A percentile compares a stretch with the other conserved stretches of the same genome.
Evolutionary conservation across 148 eudicot species (phyloP).

Genomic region (Rheum nobile): DNA sequence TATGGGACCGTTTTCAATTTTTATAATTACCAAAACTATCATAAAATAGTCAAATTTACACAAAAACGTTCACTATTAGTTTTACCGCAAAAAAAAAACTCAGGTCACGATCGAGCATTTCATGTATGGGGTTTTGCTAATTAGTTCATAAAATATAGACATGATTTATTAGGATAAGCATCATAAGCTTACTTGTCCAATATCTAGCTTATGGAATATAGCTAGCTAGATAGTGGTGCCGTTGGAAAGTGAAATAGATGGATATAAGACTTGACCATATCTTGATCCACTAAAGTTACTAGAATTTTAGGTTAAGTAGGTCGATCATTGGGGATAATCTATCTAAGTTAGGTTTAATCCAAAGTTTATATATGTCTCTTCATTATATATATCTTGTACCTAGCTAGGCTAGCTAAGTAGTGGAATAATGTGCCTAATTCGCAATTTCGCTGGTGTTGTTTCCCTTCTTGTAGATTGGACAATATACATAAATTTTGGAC

Average conservation of each 20-base stretch:
- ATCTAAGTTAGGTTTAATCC: neutral
- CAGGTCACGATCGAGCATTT: no score
- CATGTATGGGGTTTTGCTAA: no score
- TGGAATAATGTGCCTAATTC: neutral
- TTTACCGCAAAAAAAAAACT: no score
- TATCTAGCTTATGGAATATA: neutral
- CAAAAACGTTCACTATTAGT: neutral
- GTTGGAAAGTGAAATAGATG: constrained; percentile 1
- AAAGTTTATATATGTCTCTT: no score
- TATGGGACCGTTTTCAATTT: neutral
- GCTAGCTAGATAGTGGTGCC: neutral
- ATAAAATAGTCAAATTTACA: neutral
- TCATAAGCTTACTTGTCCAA: neutral
- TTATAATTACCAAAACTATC: neutral
- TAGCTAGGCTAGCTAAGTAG: no score
- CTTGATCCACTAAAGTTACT: neutral
- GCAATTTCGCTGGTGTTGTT: neutral
- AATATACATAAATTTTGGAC: no score
- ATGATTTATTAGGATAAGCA: neutral
- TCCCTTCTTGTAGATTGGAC: no score
- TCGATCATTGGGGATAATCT: neutral
- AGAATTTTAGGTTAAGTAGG: neutral
- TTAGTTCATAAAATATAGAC: neutral
- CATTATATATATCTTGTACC: no score
- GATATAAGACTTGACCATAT: neutral